Evolutionary conservation across 345 rosid genomes (phyloP), one percentile per base, ranked within the genome.

Genomic region (Durio zibethinus): DNA sequence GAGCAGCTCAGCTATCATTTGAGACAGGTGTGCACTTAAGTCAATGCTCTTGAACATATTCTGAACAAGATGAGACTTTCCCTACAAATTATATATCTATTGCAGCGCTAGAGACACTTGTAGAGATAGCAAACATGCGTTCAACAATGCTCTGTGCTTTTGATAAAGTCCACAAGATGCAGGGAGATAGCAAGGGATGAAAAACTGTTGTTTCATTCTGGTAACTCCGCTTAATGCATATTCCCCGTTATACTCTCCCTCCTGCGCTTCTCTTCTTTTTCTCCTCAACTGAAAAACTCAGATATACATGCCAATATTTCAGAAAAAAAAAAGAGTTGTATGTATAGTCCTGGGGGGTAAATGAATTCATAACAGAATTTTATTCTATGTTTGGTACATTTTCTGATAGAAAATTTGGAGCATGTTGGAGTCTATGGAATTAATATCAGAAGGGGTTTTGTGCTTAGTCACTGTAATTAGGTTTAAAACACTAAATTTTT

Each of bases 51-150:
- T 79, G 61, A 48, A 40, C 31, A 52, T n/a, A 29, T 70, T 69
- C 67, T 14, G 27, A 47, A 64, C 10, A 52, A 16, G 75, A 6
- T 65, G 16, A 23, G 38, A 54, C 68, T 2, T 5, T 9, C 11
- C 57, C 18, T 65, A 25, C 23, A 57, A 18, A 15, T 38, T 52
- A 25, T 69, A 27, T 29, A 29, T 48, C 36, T 68, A 7, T 36
- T 76, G 81, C 89, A 96, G 99, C 94, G 21, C 82, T 92, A 73
- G 97, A 93, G 85, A 87, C 85, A 48, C 87, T 93, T 11, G 92
- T 96, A 56, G 94, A 91, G 82, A 85, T 92, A 81, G 98, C 97
- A 73, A 96, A 93, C 79, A 68, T 74, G 68, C 94, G 90, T 11
- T 82, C 94, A 33, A 74, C 84, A 7, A 84, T 93, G 83, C 82